Base-by-base conservation (phyloP, 441 rosid genomes). In the Capsella rubella region DNA sequence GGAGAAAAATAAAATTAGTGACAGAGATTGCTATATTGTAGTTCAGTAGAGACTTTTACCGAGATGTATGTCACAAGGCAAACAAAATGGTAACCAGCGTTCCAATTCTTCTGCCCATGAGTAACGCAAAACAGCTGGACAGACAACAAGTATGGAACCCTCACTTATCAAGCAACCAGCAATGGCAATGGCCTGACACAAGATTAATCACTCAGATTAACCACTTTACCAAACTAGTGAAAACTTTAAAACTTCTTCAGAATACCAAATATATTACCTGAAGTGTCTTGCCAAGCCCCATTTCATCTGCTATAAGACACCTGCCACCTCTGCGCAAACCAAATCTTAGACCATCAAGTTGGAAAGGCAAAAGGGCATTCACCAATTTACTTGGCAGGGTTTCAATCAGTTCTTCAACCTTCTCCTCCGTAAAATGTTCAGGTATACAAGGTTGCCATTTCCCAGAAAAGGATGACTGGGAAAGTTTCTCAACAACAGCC, bases 81-180 rank as follows among this genome's bases (percentile, higher is more conserved):
- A 84, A 82, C 91, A 92, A 82, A 35, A 81, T 67, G 97, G 93
- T 78, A 95, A 83, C 99, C 99, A 95, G 64, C 89, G 91, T 82
- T 95, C 99, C 78, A 95, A 70, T 78, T 95, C 97, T 78, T 95
- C 97, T 31, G 97, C 99, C 97, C 99, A 95, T 14, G 95, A 82
- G 78, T 78, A 89, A 59, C 97, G 91, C 80, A 95, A 81, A 67
- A 95, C 78, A 66, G 99, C 99, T 32, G 99, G 99, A 80, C 99
- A 92, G 42, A 92, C 99, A 79, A 95, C 84, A 77, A 95, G 94
- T 72, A 92, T 74, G 73, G 93, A 82, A 78, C 97, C 99, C 78
- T 90, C 89, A 64, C 63, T 77, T 71, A 87, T 81, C 80, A 89
- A 95, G 80, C 97, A 90, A 59, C 94, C 88, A 54, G 97, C 99